Base-by-base conservation (phyloP, 805 yeast genomes). In the Wickerhamiella spandovensis region DNA sequence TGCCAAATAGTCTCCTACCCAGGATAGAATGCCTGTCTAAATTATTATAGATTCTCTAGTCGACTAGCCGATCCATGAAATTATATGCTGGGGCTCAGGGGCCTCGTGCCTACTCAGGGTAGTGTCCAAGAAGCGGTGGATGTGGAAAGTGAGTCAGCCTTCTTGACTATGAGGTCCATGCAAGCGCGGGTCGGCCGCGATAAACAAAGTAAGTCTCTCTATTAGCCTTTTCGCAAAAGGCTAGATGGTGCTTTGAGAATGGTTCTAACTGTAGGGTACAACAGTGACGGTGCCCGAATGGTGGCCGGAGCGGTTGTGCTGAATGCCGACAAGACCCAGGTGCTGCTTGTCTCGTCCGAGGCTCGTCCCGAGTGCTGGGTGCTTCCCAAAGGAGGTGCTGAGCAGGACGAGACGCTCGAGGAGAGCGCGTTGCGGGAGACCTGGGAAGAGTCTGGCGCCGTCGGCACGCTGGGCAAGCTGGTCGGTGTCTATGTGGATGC, bases 391-490 rank as follows among this genome's bases (percentile, higher is more conserved):
- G 98, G 98, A 32, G 98, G 98, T 1, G 80, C 89, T 39, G 98
- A 92, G 66, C 63, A 63, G 25, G 98, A 92, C 64, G 98, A 71
- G 52, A 86, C 65, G 21, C 54, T 66, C 5, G 62, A 66, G 53
- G 63, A 65, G 49, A 59, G 84, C 5, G 97, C 97, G 0, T 69
- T 74, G 17, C 72, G 98, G 52, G 98, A 92, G 63, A 85, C 95
- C 0, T 92, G 98, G 98, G 98, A 92, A 65, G 98, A 92, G 67
- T 92, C 95, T 0, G 98, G 98, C 0, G 84, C 84, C 22, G 75
- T 74, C 35, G 95, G 97, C 7, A 67, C 63, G 17, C 72, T 88
- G 3, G 59, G 70, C 3, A 58, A 61, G 41, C 71, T 72, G 52
- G 67, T 90, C 42, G 94, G 90, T 0, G 70, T 76, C 0, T 81